Conservation (phyloP, 306 rosid genomes). For the Cercis canadensis region DNA sequence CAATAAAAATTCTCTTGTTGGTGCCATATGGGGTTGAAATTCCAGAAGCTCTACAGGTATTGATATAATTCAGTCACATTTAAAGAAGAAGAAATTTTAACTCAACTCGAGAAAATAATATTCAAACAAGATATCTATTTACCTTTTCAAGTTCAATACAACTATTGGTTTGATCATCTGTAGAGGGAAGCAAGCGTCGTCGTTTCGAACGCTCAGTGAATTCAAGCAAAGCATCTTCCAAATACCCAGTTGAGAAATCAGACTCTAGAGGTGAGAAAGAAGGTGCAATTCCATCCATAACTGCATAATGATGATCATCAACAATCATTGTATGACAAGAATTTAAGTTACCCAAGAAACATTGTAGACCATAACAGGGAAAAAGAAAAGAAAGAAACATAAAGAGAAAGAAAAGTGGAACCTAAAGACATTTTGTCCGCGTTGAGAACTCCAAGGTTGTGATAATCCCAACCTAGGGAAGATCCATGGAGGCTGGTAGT, state of each 20-base stretch:
- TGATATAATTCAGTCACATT: slow-evolving; percentile 21
- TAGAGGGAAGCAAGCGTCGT: slow-evolving; percentile 60
- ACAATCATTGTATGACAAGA: slow-evolving; percentile 38
- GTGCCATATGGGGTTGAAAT: slow-evolving; percentile 59
- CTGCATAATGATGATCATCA: slow-evolving; percentile 40
- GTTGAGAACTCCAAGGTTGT: slow-evolving; percentile 71
- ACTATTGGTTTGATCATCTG: slow-evolving; percentile 40
- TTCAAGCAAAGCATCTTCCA: slow-evolving; percentile 87
- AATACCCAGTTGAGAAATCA: slow-evolving; percentile 80
- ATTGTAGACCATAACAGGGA: slow-evolving; percentile 4
- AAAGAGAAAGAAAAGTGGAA: slow-evolving; percentile 24
- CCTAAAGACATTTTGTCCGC: slow-evolving; percentile 71
- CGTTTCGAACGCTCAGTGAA: slow-evolving; percentile 72
- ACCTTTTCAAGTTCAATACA: slow-evolving; percentile 50
- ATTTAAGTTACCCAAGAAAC: slow-evolving; percentile 21
- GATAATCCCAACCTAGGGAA: slow-evolving; percentile 71
- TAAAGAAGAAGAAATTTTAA: slow-evolving; percentile 16
- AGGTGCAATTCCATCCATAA: slow-evolving; percentile 59
- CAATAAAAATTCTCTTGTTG: slow-evolving; percentile 57
- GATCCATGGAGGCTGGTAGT: slow-evolving; percentile 54
- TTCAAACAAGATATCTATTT: not conserved
- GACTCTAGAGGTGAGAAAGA: slow-evolving; percentile 52
- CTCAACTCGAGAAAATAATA: too few species aligned
- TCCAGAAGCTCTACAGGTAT: slow-evolving; percentile 54
- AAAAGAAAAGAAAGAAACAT: slow-evolving; percentile 33